Evolutionary conservation across 1,284 basidiomycete genomes (phyloP), one percentile per base, ranked within the genome.

Genomic region (Stereum hirsutum): DNA sequence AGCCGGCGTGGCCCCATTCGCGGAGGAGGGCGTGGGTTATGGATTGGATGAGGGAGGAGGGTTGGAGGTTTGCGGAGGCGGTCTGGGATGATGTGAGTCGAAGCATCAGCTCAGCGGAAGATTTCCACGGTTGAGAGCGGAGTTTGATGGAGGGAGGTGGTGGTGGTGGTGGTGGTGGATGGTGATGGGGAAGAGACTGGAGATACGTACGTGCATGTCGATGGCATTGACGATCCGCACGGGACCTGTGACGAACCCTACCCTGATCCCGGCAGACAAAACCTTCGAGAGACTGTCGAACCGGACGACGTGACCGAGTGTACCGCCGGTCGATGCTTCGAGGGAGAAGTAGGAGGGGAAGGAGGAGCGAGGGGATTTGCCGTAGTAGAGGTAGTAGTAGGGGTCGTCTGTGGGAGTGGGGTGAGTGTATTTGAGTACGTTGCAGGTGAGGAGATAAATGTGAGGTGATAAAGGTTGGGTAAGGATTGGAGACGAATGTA

Each of bases 261-360:
- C 70, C 21, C 83, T 75, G 52, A 87, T 75, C 40, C 89, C 90
- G 12, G 84, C 82, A 6, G 87, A 88, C 17, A 94, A 68, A 34
- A 95, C 72, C 68, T 97, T 97, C 44, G 85, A 89, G 48, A 96
- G 72, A 57, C 85, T 89, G 59, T 94, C 91, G 58, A 93, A 89
- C 28, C 91, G 76, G 20, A 93, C 49, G 7, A 93, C 89, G 14
- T 82, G 76, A 3, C 89, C 89, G 24, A 77, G 73, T 49, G 75
- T 70, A n/a, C n/a, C n/a, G 17, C 76, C 68, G 3, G 62, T 55
- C 39, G 61, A 54, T 0, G 59, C 68, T 57, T 94, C 90, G 35
- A 93, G 69, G 41, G 75, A 65, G 58, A 93, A 91, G 62, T 92
- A 94, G 0, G 82, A 88, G 1, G 83, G 78, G 27, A 69, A 74